phyloP scores from a whole-genome alignment of 1,284 basidiomycete genomes.

The Apiotrichum akiyoshidainum region DNA sequence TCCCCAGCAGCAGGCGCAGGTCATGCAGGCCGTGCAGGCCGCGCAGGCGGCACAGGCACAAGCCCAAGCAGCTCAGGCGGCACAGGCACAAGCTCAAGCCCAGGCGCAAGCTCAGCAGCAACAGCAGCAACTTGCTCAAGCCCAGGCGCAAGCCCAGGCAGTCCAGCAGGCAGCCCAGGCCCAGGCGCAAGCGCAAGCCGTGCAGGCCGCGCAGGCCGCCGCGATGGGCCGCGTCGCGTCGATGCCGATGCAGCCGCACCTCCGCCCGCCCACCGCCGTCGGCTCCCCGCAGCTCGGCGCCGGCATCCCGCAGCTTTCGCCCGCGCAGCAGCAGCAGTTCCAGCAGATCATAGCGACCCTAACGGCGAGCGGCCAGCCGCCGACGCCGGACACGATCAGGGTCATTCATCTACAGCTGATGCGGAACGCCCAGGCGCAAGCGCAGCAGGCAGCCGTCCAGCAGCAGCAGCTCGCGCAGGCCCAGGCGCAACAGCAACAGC shows the following conservation, averaged over 20 bases:
- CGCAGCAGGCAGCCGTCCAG: constrained; percentile 1
- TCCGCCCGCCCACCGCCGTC: constrained; percentile 18
- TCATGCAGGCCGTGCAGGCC: constrained; percentile 1
- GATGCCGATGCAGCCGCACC: constrained; percentile 24
- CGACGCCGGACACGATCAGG: constrained; percentile 36
- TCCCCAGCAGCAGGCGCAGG: constrained; percentile 15
- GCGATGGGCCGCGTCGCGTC: constrained; percentile 21
- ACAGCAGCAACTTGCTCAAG: constrained; percentile 22
- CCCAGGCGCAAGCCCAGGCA: constrained; percentile 15
- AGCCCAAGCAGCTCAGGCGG: constrained; percentile 26
- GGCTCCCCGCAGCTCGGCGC: constrained; percentile 23
- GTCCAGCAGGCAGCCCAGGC: constrained; percentile 18
- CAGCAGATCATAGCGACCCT: constrained; percentile 36
- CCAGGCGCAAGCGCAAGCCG: constrained; percentile 9
- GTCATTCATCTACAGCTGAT: constrained; percentile 26
- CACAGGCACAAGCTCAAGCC: constrained; percentile 19
- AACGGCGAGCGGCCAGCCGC: constrained; percentile 31
- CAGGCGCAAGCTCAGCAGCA: constrained; percentile 7
- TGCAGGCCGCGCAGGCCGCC: constrained; percentile 10
- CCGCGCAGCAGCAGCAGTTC: constrained; percentile 18
- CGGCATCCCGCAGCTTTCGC: constrained; percentile 10
- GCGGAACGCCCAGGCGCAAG: constrained; percentile 22
- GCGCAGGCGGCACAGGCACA: constrained; percentile 13
- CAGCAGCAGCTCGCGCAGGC: constrained; percentile 9
- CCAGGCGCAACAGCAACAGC: constrained; percentile 10